Evolutionary conservation across 805 yeast species (phyloP).

Genomic region (Suhomyces xylopsoci): DNA sequence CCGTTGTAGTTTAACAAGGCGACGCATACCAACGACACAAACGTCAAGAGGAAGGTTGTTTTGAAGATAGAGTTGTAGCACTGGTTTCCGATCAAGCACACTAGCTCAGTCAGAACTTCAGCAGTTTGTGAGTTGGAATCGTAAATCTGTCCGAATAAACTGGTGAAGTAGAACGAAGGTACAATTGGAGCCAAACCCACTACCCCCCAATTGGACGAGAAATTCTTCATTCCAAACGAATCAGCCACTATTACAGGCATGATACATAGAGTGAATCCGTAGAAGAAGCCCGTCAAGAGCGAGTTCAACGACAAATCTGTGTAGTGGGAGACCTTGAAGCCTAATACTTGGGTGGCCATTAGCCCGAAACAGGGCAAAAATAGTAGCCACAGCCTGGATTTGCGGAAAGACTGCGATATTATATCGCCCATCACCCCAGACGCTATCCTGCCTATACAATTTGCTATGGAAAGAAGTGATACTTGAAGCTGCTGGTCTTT

Average conservation of each 20-base stretch:
- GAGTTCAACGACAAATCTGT: slow-evolving; percentile 48
- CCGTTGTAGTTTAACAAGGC: slow-evolving; percentile 1
- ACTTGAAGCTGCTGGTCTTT: slow-evolving; percentile 69
- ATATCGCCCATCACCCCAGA: slow-evolving; percentile 66
- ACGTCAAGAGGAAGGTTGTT: slow-evolving; percentile 33
- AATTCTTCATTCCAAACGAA: slow-evolving; percentile 62
- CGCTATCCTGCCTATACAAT: slow-evolving; percentile 61
- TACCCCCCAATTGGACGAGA: slow-evolving; percentile 73
- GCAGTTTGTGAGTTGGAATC: slow-evolving; percentile 40
- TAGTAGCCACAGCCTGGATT: slow-evolving; percentile 53
- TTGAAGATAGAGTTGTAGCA: slow-evolving; percentile 48
- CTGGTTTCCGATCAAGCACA: slow-evolving; percentile 30
- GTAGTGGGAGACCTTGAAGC: slow-evolving; percentile 31
- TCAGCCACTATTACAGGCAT: slow-evolving; percentile 78
- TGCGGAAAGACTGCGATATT: slow-evolving; percentile 43
- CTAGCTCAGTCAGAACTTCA: slow-evolving; percentile 8
- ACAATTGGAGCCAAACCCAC: slow-evolving; percentile 64
- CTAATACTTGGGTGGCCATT: slow-evolving; percentile 49
- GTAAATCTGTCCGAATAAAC: slow-evolving; percentile 60
- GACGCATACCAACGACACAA: slow-evolving; percentile 21
- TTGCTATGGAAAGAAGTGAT: slow-evolving; percentile 62
- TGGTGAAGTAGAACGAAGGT: slow-evolving; percentile 58
- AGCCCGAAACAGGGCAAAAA: slow-evolving; percentile 50
- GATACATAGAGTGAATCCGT: slow-evolving; percentile 70
- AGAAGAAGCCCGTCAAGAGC: slow-evolving; percentile 61